These are phyloP conservation scores for Botrytis pseudocinerea DNA, from an alignment of 2,329 filamentous ascomycete species.

Conservation along the genomic window DNA sequence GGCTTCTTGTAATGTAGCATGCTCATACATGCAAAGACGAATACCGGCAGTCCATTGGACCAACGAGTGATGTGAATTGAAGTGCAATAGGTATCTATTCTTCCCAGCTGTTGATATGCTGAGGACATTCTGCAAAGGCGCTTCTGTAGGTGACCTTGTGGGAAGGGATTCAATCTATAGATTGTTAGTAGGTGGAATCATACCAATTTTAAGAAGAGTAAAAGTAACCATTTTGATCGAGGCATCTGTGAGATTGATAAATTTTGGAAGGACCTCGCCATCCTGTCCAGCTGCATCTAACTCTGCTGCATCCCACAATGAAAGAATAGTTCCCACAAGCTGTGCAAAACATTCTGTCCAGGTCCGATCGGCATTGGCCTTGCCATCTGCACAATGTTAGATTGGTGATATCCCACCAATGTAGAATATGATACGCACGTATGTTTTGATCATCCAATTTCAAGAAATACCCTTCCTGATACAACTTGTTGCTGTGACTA, in stretches of 20 bases:
- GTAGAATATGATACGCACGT: conserved; percentile 58
- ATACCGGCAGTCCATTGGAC: conserved; percentile 97
- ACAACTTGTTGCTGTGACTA: conserved; percentile 93
- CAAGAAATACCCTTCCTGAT: conserved; percentile 96
- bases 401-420: conserved; percentile 1
- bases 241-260: conserved; percentile 95
- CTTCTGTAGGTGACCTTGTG: conserved; percentile 72
- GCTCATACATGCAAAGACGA: conserved; percentile 89
- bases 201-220: conserved; percentile 28
- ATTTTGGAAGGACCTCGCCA: conserved; percentile 83
- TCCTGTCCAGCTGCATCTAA: conserved; percentile 84
- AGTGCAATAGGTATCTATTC: conserved; percentile 93
- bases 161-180: conserved; percentile 81
- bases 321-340: conserved; percentile 90
- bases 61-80: conserved; percentile 90
- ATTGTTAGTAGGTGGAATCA: conserved; percentile 34
- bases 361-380: conserved; percentile 78
- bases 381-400: conserved; percentile 66
- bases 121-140: conserved; percentile 88
- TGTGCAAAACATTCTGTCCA: conserved; percentile 99
- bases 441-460: conserved; percentile 94
- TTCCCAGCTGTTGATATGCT: conserved; percentile 94
- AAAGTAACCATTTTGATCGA: conserved; percentile 89
- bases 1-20: conserved; percentile 88
- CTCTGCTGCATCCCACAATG: conserved; percentile 91